Evolutionary conservation across 768 basidiomycete species (phyloP), one percentile per base, ranked within the genome.

Genomic region (Baorangia bicolor): DNA sequence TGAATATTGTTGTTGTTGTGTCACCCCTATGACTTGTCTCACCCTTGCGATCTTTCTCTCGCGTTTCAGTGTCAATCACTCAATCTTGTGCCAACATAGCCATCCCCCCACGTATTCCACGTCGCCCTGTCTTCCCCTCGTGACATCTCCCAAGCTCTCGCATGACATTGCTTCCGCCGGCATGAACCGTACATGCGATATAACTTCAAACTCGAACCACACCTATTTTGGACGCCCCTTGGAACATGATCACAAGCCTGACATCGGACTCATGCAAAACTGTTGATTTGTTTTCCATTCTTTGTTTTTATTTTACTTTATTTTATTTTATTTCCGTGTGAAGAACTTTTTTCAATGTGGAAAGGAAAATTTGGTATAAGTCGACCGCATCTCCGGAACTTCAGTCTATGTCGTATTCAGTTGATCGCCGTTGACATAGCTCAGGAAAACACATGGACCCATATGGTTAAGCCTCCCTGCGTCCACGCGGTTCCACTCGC

Each of bases 351-450:
- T 51, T 59, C 25, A 39, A 57, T 62, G 43, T 50, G n/a, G n/a
- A 39, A 27, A 41, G 5, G 40, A 51, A 42, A 16, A 44, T 28
- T 30, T 46, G 47, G 45, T 34, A 61, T 55, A 43, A 45, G 33
- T 41, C 18, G 42, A 49, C 53, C 56, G 38, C 56, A 62, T 65
- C 56, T 64, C 51, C 56, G 66, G 70, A 70, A 64, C 64, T 61
- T 60, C 58, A 46, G 53, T 49, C 46, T 49, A 73, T 64, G 67
- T 72, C 69, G 69, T 63, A 69, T 65, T 66, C 58, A 56, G 55
- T 70, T 73, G 72, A 71, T 71, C 68, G 66, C 70, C 70, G 70
- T 69, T 60, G 59, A 68, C 66, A 64, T 58, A 49, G 65, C 64
- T 58, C 58, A 64, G 64, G 61, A 66, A 66, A 57, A 68, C 57